Conservation (phyloP, 176 grass and related monocot species). For the Musa troglodytarum region DNA sequence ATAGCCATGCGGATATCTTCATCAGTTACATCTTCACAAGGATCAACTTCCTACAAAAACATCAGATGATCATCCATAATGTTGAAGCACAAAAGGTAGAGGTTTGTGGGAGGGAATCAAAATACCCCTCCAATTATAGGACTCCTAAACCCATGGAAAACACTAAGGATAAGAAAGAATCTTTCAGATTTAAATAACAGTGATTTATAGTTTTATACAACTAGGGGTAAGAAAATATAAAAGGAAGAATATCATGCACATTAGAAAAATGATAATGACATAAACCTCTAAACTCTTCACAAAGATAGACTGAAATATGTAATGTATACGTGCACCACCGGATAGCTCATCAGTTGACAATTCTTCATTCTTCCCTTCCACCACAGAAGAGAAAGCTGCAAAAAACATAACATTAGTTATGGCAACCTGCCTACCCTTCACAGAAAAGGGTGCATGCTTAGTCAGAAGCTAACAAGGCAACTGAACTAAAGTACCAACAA, state of each 20-base stretch:
- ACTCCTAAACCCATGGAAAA: background rate
- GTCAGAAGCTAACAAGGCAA: no score
- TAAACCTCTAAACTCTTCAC: slow-evolving; percentile 82
- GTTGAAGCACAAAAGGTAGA: slow-evolving; percentile 4
- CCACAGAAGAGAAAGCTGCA: slow-evolving; percentile 85
- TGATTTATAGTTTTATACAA: background rate
- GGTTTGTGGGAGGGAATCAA: background rate
- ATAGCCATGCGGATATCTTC: slow-evolving; percentile 74
- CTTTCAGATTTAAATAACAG: background rate
- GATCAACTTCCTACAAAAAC: slow-evolving; percentile 71
- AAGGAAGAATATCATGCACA: background rate
- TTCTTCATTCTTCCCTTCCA: slow-evolving; percentile 82
- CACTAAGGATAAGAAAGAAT: background rate
- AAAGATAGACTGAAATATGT: slow-evolving; percentile 98
- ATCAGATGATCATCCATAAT: slow-evolving; percentile 5
- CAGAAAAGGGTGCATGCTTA: no score
- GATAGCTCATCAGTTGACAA: slow-evolving; percentile 80
- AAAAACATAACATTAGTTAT: background rate
- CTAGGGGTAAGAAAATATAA: background rate
- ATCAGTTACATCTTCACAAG: slow-evolving; percentile 78
- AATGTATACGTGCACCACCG: slow-evolving; percentile 92
- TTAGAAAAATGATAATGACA: background rate
- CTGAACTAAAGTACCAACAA: no score
- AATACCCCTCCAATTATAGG: background rate
- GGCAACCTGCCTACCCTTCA: no score